Base-by-base conservation (phyloP, 192 early-diverging fungal species). In the Rhizophagus sp. region DNA sequence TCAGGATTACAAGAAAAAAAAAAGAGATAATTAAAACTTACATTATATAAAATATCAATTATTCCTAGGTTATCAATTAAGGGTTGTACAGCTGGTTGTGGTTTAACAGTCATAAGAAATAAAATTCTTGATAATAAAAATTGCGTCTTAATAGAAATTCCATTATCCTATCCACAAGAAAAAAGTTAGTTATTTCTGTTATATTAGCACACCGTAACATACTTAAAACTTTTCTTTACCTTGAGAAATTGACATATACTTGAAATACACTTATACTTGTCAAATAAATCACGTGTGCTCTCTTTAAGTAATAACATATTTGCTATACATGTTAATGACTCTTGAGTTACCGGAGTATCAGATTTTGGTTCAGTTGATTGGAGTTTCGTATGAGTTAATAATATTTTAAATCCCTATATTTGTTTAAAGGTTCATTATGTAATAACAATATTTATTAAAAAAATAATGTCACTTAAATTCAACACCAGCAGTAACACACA, bases 281-380 rank as follows among this genome's bases (percentile, higher is more conserved):
- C 83, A 68, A 93, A 86, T 24, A 80, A 76, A 3, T 68, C 73
- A 44, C 88, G 85, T 7, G 88, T 86, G 5, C 75, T 63, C 5
- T 86, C 87, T 4, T 89, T 84, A 25, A 92, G 83, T 27, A 92
- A 79, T 62, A 94, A 80, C n/a, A 86, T 83, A 75, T 95, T 95
- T 2, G 88, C 86, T 36, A 95, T 80, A 63, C 91, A 92, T 44
- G 93, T 95, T n/a, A 94, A 77, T 4, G 92, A 88, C 77, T 88
- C 89, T 57, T 82, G 74, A 13, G 83, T 81, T 5, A 81, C 77
- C 1, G 70, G 65, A 27, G 57, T 87, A 73, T 90, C 89, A 57
- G 50, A 57, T 49, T 74, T 67, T 61, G 68, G 62, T 15, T 73
- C 49, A 25, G 82, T 81, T 8, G 74, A 39, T n/a, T 70, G 41